Evolutionary conservation across 441 rosid species (phyloP), one percentile per base, ranked within the genome.

Genomic region (Manihot esculenta): DNA sequence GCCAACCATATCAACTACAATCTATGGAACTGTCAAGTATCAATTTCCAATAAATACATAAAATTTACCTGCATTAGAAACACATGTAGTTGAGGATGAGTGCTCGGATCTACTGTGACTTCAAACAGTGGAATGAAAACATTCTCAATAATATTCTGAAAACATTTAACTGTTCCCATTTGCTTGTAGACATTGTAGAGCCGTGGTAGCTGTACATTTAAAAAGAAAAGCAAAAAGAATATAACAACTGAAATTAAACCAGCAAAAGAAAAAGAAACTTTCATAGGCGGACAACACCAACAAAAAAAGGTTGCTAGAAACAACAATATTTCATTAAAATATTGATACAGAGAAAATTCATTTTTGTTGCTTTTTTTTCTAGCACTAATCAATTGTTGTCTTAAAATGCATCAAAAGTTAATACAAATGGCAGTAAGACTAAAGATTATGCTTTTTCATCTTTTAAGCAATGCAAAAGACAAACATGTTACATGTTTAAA

Each of bases 91-190:
- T 89, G 94, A 78, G 94, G 94, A 83, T 89, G 94, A 50, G 94
- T 84, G 74, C 66, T 83, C 41, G 94, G 94, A 84, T 89, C 80
- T 53, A 89, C 57, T 15, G 94, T 87, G 76, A 78, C 90, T 82
- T 89, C 90, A 76, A 89, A 89, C n/a, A 89, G 78, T 62, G 94
- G 94, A 74, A 89, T 83, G 79, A 89, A 89, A 59, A 89, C 78
- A 74, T 89, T 89, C 75, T 89, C 94, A 47, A 89, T 78, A 76
- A 89, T 87, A 80, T 82, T 89, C 85, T 89, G 94, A 77, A 89
- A 87, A 20, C 88, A 89, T 72, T 80, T 89, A 64, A 87, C 92
- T 18, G 88, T 89, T 66, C 92, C 94, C 89, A 89, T 86, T 72
- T 77, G 72, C 86, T 87, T 89, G 85, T 89, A 89, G 61, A 89